Base-by-base conservation (phyloP, 768 basidiomycete species). In the Hypholoma fasciculare region DNA sequence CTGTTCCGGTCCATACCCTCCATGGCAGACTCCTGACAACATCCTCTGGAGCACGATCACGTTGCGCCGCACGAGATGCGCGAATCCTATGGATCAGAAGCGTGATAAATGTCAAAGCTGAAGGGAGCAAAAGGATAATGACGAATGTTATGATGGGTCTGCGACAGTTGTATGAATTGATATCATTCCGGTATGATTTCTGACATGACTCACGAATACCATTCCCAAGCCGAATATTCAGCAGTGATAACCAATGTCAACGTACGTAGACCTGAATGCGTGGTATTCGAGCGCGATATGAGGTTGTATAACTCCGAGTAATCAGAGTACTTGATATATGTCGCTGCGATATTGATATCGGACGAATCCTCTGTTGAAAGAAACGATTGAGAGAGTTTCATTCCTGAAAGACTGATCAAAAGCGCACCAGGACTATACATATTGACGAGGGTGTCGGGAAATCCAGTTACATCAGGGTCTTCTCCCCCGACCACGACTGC, bases 401-500 rank as follows among this genome's bases (percentile, higher is more conserved):
- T 57, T 37, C 40, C 48, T 47, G 9, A 47, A 40, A 26, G 43
- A 7, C 19, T 49, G 49, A 27, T 39, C 23, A 37, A 47, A 67
- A 58, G 67, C 81, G 53, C 49, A 91, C 95, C 90, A 72, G 90
- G 91, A 71, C 89, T 92, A 74, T 91, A 97, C 92, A 97, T 96
- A 65, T 90, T 94, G 52, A 95, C 82, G 60, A 97, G 78, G 26
- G 84, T 80, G 67, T 94, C 88, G 37, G 94, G 84, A 61, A 82
- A 81, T 7, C 86, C 91, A 37, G 79, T 82, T 57, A 80, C 67
- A 17, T 80, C 83, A 17, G 87, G 87, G 64, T 87, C 78, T 62
- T 87, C 81, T 37, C 96, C 96, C 38, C 96, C 96, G 7, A 98
- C 92, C n/a, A 98, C 87, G 47, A 97, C 88, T 4, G 88, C 96